Base-by-base conservation (phyloP, 352 stramenopile genomes). In the Pythium guiyangense region DNA sequence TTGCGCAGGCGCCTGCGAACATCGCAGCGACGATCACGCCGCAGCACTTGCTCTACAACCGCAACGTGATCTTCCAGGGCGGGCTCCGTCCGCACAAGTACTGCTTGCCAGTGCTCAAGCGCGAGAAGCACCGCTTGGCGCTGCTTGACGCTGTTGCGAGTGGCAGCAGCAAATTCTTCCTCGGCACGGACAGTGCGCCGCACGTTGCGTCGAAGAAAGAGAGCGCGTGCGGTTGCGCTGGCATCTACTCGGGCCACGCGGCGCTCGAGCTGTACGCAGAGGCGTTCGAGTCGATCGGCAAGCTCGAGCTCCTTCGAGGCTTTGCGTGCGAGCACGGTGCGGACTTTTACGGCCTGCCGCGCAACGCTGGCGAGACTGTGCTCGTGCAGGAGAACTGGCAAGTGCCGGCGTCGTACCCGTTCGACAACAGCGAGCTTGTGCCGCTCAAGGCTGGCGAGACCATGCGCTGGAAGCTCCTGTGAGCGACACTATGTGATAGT, bases 41-140 rank as follows among this genome's bases (percentile, higher is more conserved):
- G 40, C 97, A 99, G 73, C 97, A 99, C 64, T 74, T 99, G 47
- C 73, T 99, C 8, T 99, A 98, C 89, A 99, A 99, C 72, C 86
- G 97, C 40, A 99, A 99, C 69, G 67, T 69, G 34, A 91, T 96
- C 60, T 97, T 96, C 70, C 83, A 93, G 57, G 88, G 97, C 22
- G 97, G 97, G 0, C 76, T 99, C 43, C 88, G 88, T 57, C 97
- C 97, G n/a, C 97, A 99, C 77, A 98, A 98, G 74, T 99, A 99
- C 81, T 99, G 97, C 63, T 74, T 99, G n/a, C 97, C 97, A 1
- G 97, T 99, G 62, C 82, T 99, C 42, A 99, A 99, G 84, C 86
- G 86, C 44, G 92, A 98, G 81, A 74, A 82, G 70, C 91, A 97
- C 73, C 86, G 94, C 44, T 74, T 84, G 60, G 94, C 96, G 52